These are phyloP conservation scores for Dissophora globulifera DNA, from an alignment of 192 early-diverging fungal species.

Conservation along the genomic window DNA sequence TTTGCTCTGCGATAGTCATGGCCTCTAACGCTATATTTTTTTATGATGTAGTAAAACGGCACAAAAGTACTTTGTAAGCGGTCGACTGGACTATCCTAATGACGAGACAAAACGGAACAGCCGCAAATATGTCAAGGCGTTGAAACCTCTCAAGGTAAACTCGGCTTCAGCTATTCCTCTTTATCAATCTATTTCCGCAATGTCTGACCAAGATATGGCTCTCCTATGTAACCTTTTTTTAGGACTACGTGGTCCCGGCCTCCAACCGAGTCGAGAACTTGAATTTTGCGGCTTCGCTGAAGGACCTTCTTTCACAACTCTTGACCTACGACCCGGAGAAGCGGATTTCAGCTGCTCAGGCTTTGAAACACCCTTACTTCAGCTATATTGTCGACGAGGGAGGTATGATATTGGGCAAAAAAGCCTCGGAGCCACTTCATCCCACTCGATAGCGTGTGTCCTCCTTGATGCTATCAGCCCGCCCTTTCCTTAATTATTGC, in stretches of 20 bases:
- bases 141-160: conserved; percentile 69
- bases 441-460: too few relatives aligned
- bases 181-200: too few relatives aligned
- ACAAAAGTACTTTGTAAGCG: conserved; percentile 65
- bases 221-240: neutral
- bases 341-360: conserved; percentile 86
- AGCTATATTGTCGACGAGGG: conserved; percentile 60
- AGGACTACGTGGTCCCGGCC: conserved; percentile 40
- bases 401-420: conserved; percentile 37
- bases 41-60: conserved; percentile 45
- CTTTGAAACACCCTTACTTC: conserved; percentile 90
- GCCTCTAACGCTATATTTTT: too few relatives aligned
- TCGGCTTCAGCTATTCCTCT: too few relatives aligned
- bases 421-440: neutral
- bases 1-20: too few relatives aligned
- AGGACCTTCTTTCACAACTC: conserved; percentile 76
- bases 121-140: conserved; percentile 68
- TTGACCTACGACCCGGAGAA: conserved; percentile 84
- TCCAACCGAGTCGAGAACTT: conserved; percentile 60
- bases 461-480: too few relatives aligned
- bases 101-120: conserved; percentile 63
- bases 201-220: too few relatives aligned
- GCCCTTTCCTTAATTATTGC: too few relatives aligned
- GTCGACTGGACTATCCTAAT: conserved; percentile 65
- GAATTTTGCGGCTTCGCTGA: conserved; percentile 63